These are phyloP conservation scores for Microdochium nivale DNA, from an alignment of 2,329 filamentous ascomycete genomes.

Conservation along the genomic window DNA sequence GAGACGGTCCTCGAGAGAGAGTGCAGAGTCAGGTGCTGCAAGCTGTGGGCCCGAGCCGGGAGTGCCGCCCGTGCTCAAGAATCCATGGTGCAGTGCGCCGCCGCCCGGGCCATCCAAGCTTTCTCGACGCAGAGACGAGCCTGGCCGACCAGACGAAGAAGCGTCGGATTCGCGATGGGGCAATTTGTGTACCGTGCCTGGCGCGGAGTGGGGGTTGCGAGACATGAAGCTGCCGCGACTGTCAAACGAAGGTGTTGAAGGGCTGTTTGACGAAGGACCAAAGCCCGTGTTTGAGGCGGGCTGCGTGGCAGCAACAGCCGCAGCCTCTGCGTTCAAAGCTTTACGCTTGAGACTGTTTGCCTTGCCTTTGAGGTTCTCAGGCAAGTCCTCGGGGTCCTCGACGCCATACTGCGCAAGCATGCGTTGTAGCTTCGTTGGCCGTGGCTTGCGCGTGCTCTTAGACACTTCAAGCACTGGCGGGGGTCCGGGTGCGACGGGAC, in stretches of 20 bases:
- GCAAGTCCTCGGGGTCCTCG: conserved; percentile 82
- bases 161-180: conserved; percentile 23
- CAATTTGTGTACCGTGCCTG: conserved; percentile 26
- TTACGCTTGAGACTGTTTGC: conserved; percentile 66
- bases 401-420: conserved; percentile 83
- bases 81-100: conserved; percentile 29
- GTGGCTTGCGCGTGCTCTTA: conserved; percentile 86
- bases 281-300: conserved; percentile 7
- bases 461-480: conserved; percentile 83
- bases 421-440: conserved; percentile 95
- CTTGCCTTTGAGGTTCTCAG: conserved; percentile 73
- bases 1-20: conserved; percentile 43
- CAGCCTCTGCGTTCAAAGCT: conserved; percentile 49
- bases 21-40: conserved; percentile 26
- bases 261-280: conserved; percentile 21
- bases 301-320: conserved; percentile 26
- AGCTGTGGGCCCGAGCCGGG: conserved; percentile 30
- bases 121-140: conserved; percentile 20
- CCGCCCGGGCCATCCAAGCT: conserved; percentile 22
- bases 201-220: conserved; percentile 25
- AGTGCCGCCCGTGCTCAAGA: conserved; percentile 28
- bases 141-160: conserved; percentile 21
- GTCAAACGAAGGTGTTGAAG: conserved; percentile 22
- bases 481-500: conserved; percentile 75
- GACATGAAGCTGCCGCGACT: conserved; percentile 23